Evolutionary conservation across 352 stramenopile genomes (phyloP).

Genomic region (Phytophthora citricola): DNA sequence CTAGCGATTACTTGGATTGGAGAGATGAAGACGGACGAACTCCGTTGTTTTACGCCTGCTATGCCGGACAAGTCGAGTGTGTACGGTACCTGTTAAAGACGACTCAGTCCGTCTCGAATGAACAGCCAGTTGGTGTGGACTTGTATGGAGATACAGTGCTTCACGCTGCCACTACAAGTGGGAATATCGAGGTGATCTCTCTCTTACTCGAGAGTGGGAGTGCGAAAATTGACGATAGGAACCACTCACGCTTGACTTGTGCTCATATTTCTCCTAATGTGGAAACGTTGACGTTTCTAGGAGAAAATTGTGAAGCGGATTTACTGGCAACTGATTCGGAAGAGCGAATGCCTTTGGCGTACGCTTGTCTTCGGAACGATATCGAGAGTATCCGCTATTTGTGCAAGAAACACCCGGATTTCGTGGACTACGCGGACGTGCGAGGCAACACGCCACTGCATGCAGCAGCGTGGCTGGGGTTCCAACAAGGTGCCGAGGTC

Average conservation of each 20-base stretch:
- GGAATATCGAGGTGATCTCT: slow-evolving; percentile 32
- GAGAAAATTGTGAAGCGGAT: slow-evolving; percentile 52
- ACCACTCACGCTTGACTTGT: slow-evolving; percentile 44
- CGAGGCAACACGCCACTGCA: slow-evolving; percentile 76
- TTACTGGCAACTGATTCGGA: slow-evolving; percentile 59
- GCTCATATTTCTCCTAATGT: slow-evolving; percentile 56
- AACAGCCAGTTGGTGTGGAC: slow-evolving; percentile 33
- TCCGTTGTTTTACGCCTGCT: slow-evolving; percentile 79
- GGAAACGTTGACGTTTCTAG: slow-evolving; percentile 42
- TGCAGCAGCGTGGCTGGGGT: slow-evolving; percentile 56
- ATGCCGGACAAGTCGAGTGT: slow-evolving; percentile 54
- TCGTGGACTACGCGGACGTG: slow-evolving; percentile 73
- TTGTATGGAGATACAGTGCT: slow-evolving; percentile 67
- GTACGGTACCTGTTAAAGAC: slow-evolving; percentile 50
- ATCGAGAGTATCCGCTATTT: slow-evolving; percentile 59
- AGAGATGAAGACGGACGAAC: slow-evolving; percentile 69
- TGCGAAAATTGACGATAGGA: slow-evolving; percentile 50
- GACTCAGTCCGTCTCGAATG: slow-evolving; percentile 1
- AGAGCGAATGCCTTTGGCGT: slow-evolving; percentile 66
- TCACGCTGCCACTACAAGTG: slow-evolving; percentile 59
- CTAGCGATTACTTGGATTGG: slow-evolving; percentile 53
- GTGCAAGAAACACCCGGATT: slow-evolving; percentile 58
- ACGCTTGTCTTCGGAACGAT: slow-evolving; percentile 65
- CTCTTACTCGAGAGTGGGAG: slow-evolving; percentile 52
- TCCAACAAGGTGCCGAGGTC: slow-evolving; percentile 33